phyloP scores from a whole-genome alignment of 2,329 filamentous ascomycete species.

The Claviceps sorghi region DNA sequence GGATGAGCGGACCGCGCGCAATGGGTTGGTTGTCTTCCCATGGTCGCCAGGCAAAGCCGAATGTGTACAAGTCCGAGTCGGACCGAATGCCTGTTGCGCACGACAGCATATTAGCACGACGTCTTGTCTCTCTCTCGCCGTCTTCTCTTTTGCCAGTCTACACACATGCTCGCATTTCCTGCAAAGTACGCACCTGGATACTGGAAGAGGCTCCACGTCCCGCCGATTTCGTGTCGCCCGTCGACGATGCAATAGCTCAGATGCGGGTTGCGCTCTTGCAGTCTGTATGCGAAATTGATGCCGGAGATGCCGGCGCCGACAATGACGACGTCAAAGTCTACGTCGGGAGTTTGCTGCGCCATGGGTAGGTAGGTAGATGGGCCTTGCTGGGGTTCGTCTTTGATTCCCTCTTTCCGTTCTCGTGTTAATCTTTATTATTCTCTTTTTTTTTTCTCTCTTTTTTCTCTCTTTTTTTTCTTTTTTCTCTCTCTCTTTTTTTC shows the following conservation, averaged over 20 bases:
- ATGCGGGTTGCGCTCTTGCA: conserved; percentile 41
- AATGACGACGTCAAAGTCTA: conserved; percentile 38
- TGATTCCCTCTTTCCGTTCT: neutral
- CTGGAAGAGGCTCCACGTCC: conserved; percentile 61
- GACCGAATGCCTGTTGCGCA: conserved; percentile 37
- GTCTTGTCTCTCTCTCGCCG: neutral
- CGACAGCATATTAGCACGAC: neutral
- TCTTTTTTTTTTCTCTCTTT: neutral
- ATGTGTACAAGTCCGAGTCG: conserved; percentile 42
- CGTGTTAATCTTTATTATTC: neutral
- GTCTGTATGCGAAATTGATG: conserved; percentile 54
- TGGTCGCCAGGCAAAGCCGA: conserved; percentile 53
- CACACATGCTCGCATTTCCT: too few species aligned
- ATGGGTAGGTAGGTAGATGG: neutral
- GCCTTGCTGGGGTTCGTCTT: too few species aligned
- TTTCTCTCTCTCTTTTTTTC: too few species aligned
- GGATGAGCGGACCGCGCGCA: conserved; percentile 33
- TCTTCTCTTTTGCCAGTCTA: too few species aligned
- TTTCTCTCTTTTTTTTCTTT: neutral
- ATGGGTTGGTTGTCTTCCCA: conserved; percentile 43
- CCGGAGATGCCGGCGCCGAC: conserved; percentile 57
- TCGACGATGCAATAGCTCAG: conserved; percentile 49
- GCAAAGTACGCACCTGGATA: conserved; percentile 42
- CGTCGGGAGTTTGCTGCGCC: neutral
- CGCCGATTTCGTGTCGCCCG: conserved; percentile 46